Evolutionary conservation across 2,329 filamentous ascomycete species (phyloP).

Genomic region (Ophiostoma australiae): DNA sequence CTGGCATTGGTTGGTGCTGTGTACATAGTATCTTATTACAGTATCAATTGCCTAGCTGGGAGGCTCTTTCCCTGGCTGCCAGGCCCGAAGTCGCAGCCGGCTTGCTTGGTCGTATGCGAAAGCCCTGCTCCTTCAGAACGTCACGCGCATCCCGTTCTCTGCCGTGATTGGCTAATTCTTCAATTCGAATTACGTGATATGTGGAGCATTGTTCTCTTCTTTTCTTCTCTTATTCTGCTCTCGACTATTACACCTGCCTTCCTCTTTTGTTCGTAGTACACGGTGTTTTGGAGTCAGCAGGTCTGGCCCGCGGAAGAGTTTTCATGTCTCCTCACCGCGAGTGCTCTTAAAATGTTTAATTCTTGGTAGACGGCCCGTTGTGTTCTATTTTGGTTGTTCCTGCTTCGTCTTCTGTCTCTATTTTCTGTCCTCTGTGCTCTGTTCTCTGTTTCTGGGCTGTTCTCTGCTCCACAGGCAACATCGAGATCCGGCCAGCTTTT

Average conservation of each 20-base stretch:
- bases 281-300: conserved; percentile 22
- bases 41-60: too few relatives aligned
- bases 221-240: neutral
- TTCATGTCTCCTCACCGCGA: conserved; percentile 11
- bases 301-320: conserved; percentile 18
- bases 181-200: neutral
- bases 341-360: neutral
- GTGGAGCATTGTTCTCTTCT: neutral
- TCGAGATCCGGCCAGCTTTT: neutral
- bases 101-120: too few relatives aligned
- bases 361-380: neutral
- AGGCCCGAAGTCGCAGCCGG: neutral
- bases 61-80: neutral
- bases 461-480: neutral
- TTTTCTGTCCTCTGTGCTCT: neutral
- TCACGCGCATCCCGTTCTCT: neutral
- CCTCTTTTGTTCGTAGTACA: neutral
- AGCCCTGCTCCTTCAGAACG: neutral
- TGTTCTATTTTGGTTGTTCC: neutral
- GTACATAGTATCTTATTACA: too few relatives aligned
- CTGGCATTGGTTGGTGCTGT: neutral
- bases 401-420: too few relatives aligned
- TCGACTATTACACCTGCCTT: neutral
- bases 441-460: neutral
- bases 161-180: neutral